Conservation (phyloP, 345 rosid genomes). For the Citropsis articulata region DNA sequence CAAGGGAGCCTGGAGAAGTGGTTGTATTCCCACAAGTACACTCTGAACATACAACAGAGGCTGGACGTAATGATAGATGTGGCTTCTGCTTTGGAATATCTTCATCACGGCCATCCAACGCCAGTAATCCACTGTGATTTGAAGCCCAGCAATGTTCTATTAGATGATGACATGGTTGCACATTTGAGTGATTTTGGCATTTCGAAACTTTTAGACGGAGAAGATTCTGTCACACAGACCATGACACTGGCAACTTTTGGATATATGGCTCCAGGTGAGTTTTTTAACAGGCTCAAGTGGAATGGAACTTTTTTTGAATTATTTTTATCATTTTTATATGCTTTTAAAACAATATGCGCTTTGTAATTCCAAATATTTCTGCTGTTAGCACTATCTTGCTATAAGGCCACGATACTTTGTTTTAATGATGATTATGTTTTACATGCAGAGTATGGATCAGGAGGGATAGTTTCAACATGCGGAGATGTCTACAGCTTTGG, state of each 20-base stretch:
- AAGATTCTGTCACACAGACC: not conserved
- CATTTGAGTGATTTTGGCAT: not conserved
- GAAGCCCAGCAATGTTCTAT: not conserved
- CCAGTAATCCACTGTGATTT: not conserved
- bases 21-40: not conserved
- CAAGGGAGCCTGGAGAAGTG: not conserved
- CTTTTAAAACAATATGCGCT: too few species aligned
- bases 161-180: not conserved
- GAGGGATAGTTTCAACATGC: conserved; percentile 7
- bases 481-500: conserved; percentile 20
- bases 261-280: not conserved
- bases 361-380: too few species aligned
- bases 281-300: not conserved
- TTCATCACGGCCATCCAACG: not conserved
- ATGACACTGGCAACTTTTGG: not conserved
- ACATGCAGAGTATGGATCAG: conserved; percentile 18
- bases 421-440: not conserved
- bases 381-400: not conserved
- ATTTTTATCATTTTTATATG: too few species aligned
- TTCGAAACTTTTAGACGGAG: not conserved
- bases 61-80: conserved; percentile 7
- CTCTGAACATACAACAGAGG: not conserved
- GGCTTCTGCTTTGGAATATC: conserved; percentile 12
- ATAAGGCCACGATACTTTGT: not conserved
- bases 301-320: not conserved